These are phyloP conservation scores for Phalaenopsis equestris DNA, from an alignment of 106 monocot genomes.

Conservation along the genomic window DNA sequence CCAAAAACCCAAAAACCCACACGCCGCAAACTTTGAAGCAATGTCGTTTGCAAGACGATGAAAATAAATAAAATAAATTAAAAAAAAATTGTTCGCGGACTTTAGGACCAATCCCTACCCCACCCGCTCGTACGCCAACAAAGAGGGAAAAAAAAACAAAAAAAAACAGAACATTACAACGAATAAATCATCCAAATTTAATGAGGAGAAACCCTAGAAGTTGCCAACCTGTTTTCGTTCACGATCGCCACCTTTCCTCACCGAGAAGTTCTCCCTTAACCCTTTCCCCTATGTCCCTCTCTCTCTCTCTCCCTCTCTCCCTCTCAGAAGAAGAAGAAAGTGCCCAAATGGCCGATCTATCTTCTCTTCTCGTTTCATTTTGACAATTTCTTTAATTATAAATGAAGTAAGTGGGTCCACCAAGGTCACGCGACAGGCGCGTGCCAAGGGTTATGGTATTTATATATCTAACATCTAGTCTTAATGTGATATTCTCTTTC, in stretches of 20 bases:
- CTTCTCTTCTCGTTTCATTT: too few relatives aligned
- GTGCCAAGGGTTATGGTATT: too few relatives aligned
- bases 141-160: background rate
- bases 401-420: too few relatives aligned
- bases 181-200: background rate
- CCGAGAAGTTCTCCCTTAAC: background rate
- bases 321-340: too few relatives aligned
- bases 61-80: background rate
- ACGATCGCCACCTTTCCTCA: background rate
- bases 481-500: too few relatives aligned
- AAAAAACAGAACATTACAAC: background rate
- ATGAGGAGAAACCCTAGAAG: slow-evolving; percentile 1
- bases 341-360: too few relatives aligned
- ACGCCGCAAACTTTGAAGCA: background rate
- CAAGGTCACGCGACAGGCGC: too few relatives aligned
- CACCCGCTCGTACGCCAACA: background rate
- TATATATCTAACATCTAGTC: too few relatives aligned
- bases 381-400: too few relatives aligned
- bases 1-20: background rate
- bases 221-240: background rate
- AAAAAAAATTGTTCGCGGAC: background rate
- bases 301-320: background rate
- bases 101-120: background rate
- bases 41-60: background rate
- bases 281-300: background rate